Percentiles rank a stretch among this genome's conserved stretches.
Conservation (phyloP, 169 alveolate genomes). For the Besnoitia besnoiti region DNA sequence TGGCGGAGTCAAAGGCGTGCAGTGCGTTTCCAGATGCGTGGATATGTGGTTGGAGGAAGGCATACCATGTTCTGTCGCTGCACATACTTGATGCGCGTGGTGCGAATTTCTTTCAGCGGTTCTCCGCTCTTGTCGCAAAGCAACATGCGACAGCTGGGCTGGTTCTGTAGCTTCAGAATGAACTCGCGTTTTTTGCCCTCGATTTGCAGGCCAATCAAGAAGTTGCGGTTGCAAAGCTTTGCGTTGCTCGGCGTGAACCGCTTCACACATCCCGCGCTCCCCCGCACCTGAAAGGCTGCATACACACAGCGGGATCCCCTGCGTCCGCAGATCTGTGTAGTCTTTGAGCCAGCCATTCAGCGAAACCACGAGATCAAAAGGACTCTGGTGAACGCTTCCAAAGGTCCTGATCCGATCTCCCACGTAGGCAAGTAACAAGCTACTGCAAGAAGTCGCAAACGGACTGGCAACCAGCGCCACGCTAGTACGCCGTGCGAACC, state of each 20-base stretch:
- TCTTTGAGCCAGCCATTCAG: too few species aligned
- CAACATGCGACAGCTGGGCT: constrained; percentile 54
- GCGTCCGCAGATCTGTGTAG: background rate
- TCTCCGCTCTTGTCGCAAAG: constrained; percentile 56
- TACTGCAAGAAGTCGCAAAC: too few species aligned
- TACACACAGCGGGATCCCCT: background rate
- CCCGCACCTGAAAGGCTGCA: background rate
- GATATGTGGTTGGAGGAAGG: too few species aligned
- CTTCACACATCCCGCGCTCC: constrained; percentile 40
- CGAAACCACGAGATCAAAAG: too few species aligned
- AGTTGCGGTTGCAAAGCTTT: constrained; percentile 63
- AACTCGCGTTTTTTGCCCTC: constrained; percentile 44
- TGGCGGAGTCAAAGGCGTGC: too few species aligned
- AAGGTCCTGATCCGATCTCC: too few species aligned
- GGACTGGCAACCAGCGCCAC: too few species aligned
- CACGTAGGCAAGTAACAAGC: too few species aligned
- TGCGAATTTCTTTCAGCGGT: constrained; percentile 55
- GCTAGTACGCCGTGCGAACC: too few species aligned
- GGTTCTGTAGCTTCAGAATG: constrained; percentile 51
- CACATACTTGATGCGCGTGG: constrained; percentile 41
- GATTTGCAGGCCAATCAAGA: constrained; percentile 26
- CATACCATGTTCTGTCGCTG: constrained; percentile 55
- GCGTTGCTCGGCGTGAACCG: constrained; percentile 69
- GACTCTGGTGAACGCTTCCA: too few species aligned
- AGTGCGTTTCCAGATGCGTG: too few species aligned